phyloP scores from a whole-genome alignment of 192 early-diverging fungal genomes.

The Coemansia sp. region DNA sequence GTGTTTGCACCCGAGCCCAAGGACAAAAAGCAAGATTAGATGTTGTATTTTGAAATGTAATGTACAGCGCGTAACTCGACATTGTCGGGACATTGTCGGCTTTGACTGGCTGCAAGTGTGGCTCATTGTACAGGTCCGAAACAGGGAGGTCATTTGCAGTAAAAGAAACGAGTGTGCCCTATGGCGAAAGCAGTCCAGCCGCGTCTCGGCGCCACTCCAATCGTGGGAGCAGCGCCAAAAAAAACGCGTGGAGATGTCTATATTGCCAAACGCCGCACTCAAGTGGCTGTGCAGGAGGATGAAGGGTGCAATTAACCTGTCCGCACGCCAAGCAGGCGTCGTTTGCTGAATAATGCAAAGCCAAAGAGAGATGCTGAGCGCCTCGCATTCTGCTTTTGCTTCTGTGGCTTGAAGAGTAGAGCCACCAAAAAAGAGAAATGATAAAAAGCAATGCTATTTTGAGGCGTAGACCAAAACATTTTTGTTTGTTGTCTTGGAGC shows the following conservation, averaged over 20 bases:
- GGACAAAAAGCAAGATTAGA: slow-evolving; percentile 1
- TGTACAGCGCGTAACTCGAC: slow-evolving; percentile 4
- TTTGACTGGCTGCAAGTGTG: no score
- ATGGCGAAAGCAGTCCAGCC: neutral
- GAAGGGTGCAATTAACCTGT: neutral
- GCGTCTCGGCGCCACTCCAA: neutral
- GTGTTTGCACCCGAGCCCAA: slow-evolving; percentile 17
- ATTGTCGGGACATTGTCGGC: no score
- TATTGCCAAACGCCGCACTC: neutral
- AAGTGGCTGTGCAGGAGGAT: neutral
- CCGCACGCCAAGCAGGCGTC: neutral
- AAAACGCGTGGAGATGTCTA: neutral
- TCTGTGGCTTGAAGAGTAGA: no score
- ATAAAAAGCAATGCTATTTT: no score
- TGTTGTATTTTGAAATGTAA: neutral
- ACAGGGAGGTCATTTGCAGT: neutral
- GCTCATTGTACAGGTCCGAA: no score
- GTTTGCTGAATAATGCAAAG: neutral
- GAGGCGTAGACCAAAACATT: no score
- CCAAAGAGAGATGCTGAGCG: neutral
- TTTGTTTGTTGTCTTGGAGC: no score
- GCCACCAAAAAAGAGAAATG: no score
- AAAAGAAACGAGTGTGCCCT: no score
- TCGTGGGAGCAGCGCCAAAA: neutral
- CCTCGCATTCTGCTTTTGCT: neutral